phyloP scores from a whole-genome alignment of 495 filamentous ascomycete species.

The Neurospora sp. region DNA sequence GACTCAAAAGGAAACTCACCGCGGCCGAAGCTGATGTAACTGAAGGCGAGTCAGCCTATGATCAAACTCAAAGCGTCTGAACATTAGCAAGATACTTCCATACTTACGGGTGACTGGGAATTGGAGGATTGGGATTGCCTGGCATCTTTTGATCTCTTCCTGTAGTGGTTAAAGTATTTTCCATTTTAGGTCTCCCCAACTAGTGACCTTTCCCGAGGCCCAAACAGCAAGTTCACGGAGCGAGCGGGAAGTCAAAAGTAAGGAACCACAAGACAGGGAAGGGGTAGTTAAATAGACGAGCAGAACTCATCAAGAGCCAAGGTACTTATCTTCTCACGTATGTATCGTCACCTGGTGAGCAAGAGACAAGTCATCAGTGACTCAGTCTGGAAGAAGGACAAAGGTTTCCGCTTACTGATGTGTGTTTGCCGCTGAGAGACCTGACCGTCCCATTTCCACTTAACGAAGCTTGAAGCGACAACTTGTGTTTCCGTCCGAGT shows the following conservation, averaged over 20 bases:
- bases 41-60: not conserved
- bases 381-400: not conserved
- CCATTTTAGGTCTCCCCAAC: not conserved
- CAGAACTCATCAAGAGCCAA: not conserved
- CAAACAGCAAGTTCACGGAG: not conserved
- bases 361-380: not conserved
- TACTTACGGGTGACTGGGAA: not conserved
- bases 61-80: not conserved
- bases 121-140: not conserved
- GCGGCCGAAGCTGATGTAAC: not conserved
- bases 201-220: not conserved
- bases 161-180: not conserved
- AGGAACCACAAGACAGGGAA: not conserved
- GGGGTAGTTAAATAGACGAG: not conserved
- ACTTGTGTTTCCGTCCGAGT: not conserved
- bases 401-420: not conserved
- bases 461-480: not conserved
- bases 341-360: not conserved
- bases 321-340: not conserved
- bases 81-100: not conserved
- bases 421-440: not conserved
- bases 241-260: not conserved
- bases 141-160: not conserved
- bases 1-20: not conserved
- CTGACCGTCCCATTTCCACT: not conserved